These are phyloP conservation scores for Fistulina hepatica DNA, from an alignment of 1,284 basidiomycete species.

Conservation along the genomic window DNA sequence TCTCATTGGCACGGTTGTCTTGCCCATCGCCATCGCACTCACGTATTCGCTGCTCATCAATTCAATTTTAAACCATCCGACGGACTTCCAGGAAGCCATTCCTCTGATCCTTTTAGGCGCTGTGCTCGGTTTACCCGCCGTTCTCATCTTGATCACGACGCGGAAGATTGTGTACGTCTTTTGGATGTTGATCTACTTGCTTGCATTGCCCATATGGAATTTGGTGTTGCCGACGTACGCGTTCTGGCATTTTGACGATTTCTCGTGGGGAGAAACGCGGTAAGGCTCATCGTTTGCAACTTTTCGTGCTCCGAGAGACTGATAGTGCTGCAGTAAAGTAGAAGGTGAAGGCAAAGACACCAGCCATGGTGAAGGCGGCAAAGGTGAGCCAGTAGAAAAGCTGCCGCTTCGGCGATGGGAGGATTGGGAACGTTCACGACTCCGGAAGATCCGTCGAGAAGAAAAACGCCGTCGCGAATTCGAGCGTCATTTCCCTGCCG, in stretches of 20 bases:
- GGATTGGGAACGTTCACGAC: constrained; percentile 96
- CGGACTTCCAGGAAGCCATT: constrained; percentile 85
- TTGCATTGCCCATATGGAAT: constrained; percentile 93
- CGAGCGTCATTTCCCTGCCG: constrained; percentile 60
- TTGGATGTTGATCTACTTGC: constrained; percentile 95
- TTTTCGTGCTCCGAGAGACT: constrained; percentile 5
- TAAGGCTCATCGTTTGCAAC: constrained; percentile 26
- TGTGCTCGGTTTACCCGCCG: constrained; percentile 87
- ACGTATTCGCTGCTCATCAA: constrained; percentile 85
- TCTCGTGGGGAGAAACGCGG: constrained; percentile 98
- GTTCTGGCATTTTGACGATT: constrained; percentile 99
- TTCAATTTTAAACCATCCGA: constrained; percentile 75
- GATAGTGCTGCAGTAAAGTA: constrained; percentile 61
- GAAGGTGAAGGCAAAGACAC: constrained; percentile 77
- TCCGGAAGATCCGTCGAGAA: constrained; percentile 86
- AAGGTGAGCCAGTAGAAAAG: constrained; percentile 39
- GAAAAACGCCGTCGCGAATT: constrained; percentile 76
- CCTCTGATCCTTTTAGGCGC: constrained; percentile 84
- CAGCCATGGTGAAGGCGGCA: constrained; percentile 63
- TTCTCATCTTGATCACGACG: constrained; percentile 91
- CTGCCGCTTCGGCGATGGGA: constrained; percentile 95
- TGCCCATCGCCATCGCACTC: constrained; percentile 88
- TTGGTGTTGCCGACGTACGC: constrained; percentile 84
- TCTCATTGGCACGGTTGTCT: constrained; percentile 87
- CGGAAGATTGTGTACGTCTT: constrained; percentile 91